Evolutionary conservation across 1,284 basidiomycete genomes (phyloP).

Genomic region (Apiotrichum porosum): DNA sequence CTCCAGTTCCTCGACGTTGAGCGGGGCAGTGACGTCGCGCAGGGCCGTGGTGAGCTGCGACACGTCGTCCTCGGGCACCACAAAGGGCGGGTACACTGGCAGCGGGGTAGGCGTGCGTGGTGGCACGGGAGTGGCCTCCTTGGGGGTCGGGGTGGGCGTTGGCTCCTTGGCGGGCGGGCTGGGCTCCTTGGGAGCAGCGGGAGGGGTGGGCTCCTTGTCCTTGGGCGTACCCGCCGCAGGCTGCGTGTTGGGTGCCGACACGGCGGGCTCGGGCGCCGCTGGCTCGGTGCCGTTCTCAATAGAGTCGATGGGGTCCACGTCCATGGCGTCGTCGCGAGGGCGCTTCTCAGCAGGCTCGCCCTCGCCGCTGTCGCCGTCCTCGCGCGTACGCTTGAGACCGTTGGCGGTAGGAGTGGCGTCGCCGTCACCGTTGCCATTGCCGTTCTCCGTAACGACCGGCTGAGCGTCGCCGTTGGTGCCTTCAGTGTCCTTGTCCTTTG

Average conservation of each 20-base stretch:
- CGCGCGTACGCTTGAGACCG: slow-evolving; percentile 23
- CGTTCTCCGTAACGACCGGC: no score
- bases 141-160: not conserved
- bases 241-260: not conserved
- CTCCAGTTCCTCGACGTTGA: slow-evolving; percentile 86
- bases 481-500: slow-evolving; percentile 14
- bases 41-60: slow-evolving; percentile 21
- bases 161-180: not conserved
- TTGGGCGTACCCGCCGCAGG: not conserved
- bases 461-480: not conserved
- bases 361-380: slow-evolving; percentile 24
- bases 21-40: slow-evolving; percentile 50
- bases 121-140: slow-evolving; percentile 1
- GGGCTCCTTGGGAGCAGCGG: not conserved
- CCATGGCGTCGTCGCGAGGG: slow-evolving; percentile 60
- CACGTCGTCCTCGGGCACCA: slow-evolving; percentile 25
- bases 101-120: slow-evolving; percentile 11
- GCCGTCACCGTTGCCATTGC: no score
- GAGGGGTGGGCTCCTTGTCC: not conserved
- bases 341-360: slow-evolving; percentile 55
- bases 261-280: not conserved
- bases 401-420: slow-evolving; percentile 3
- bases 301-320: slow-evolving; percentile 32
- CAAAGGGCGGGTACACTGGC: slow-evolving; percentile 36
- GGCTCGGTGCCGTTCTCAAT: slow-evolving; percentile 45